Conservation (phyloP, 83 land plant species). For the Larix sibirica region DNA sequence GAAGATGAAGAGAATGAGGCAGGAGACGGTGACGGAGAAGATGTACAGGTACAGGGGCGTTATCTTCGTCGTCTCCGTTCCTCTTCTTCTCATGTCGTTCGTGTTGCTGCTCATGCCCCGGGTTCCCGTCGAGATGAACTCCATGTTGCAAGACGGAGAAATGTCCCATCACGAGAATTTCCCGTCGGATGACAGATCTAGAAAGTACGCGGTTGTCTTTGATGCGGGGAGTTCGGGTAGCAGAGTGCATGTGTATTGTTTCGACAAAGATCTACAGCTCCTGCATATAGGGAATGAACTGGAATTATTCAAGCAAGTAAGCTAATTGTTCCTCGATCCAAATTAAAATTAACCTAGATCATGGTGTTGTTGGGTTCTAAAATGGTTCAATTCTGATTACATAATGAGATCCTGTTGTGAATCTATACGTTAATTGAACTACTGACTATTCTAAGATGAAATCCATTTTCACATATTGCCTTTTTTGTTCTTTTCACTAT, state of each 20-base stretch:
- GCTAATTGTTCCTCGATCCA: background rate
- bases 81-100: conserved; percentile 64
- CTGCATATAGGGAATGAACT: conserved; percentile 76
- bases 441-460: background rate
- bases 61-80: conserved; percentile 61
- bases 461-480: background rate
- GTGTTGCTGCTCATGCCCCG: conserved; percentile 83
- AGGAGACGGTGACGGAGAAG: conserved; percentile 73
- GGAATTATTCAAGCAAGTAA: conserved; percentile 79
- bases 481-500: too few relatives aligned
- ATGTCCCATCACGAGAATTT: conserved; percentile 6
- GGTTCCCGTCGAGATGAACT: background rate
- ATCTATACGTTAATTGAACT: background rate
- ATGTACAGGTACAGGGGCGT: conserved; percentile 67
- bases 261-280: conserved; percentile 72
- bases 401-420: background rate
- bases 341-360: background rate
- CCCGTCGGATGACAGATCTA: conserved; percentile 15
- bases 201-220: conserved; percentile 85
- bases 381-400: background rate
- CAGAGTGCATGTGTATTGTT: conserved; percentile 93
- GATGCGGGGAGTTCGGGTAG: conserved; percentile 99
- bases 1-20: conserved; percentile 49
- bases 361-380: conserved; percentile 5
- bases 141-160: conserved; percentile 4